Conservation (phyloP, 805 yeast genomes). For the Pichia eremophila region DNA sequence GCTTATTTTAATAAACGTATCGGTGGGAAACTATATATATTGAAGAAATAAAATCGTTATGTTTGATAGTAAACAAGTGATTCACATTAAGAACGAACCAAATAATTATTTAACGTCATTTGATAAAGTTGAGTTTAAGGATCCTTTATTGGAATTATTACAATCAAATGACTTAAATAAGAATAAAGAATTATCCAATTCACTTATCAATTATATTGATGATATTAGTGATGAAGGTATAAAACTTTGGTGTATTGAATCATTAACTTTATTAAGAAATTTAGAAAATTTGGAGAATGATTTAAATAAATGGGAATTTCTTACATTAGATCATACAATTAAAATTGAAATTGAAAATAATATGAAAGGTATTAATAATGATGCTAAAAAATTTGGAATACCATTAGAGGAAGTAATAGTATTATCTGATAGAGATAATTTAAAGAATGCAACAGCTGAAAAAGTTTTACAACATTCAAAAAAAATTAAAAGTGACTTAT, state of each 20-base stretch:
- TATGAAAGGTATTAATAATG: conserved; percentile 8
- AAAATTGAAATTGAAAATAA: conserved; percentile 4
- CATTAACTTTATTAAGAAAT: conserved; percentile 38
- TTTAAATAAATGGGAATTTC: conserved; percentile 46
- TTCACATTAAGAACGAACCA: neutral
- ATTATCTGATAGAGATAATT: neutral
- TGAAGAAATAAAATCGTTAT: neutral
- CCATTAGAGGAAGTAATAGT: neutral
- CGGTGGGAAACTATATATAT: too few species aligned
- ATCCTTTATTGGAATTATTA: conserved; percentile 38
- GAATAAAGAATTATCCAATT: conserved; percentile 31
- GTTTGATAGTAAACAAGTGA: neutral
- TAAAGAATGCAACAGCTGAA: conserved; percentile 35
- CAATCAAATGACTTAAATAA: conserved; percentile 39
- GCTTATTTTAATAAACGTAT: too few species aligned
- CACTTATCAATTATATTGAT: conserved; percentile 33
- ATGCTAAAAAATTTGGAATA: conserved; percentile 6
- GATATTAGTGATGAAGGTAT: conserved; percentile 36
- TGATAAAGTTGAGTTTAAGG: conserved; percentile 25
- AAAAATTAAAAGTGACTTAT: conserved; percentile 26
- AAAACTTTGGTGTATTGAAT: conserved; percentile 38
- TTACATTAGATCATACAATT: conserved; percentile 37
- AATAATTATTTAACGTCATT: neutral
- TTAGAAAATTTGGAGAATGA: conserved; percentile 40
- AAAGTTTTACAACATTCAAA: conserved; percentile 34